A percentile compares a stretch with the other conserved stretches of the same genome.
phyloP scores from a whole-genome alignment of 441 rosid species.

The Pelargonium fulgidum region DNA sequence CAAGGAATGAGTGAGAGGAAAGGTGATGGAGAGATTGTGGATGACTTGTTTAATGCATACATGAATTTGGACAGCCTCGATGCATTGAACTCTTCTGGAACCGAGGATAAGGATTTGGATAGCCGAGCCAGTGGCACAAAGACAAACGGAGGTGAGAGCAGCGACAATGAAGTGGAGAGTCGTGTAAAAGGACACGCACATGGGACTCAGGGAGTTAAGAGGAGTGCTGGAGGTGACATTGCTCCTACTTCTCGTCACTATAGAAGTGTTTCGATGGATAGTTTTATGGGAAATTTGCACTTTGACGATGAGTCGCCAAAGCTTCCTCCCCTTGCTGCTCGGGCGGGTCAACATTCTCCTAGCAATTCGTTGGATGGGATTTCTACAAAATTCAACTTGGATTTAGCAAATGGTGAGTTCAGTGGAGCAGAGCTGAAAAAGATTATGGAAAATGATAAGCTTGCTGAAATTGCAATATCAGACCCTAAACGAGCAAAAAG shows the following conservation, averaged over 20 bases:
- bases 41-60: conserved; percentile 79
- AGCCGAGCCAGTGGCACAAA: conserved; percentile 82
- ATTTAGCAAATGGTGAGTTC: conserved; percentile 82
- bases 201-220: conserved; percentile 53
- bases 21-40: conserved; percentile 66
- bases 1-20: conserved; percentile 59
- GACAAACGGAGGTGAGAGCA: conserved; percentile 69
- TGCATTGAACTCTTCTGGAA: conserved; percentile 68
- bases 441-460: conserved; percentile 88
- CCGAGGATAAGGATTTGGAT: conserved; percentile 79
- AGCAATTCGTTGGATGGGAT: conserved; percentile 62
- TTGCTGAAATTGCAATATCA: conserved; percentile 74
- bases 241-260: conserved; percentile 63
- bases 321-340: conserved; percentile 66
- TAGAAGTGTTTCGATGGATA: conserved; percentile 90
- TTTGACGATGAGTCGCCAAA: conserved; percentile 65
- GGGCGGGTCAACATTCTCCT: conserved; percentile 56
- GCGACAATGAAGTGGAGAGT: conserved; percentile 89
- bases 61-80: conserved; percentile 89
- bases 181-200: conserved; percentile 50
- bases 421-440: conserved; percentile 78
- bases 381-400: conserved; percentile 50
- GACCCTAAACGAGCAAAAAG: conserved; percentile 96
- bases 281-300: conserved; percentile 75
- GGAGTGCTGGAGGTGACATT: conserved; percentile 67